phyloP scores from a whole-genome alignment of 1,284 basidiomycete genomes.

The Tetrapyrgos nigripes region DNA sequence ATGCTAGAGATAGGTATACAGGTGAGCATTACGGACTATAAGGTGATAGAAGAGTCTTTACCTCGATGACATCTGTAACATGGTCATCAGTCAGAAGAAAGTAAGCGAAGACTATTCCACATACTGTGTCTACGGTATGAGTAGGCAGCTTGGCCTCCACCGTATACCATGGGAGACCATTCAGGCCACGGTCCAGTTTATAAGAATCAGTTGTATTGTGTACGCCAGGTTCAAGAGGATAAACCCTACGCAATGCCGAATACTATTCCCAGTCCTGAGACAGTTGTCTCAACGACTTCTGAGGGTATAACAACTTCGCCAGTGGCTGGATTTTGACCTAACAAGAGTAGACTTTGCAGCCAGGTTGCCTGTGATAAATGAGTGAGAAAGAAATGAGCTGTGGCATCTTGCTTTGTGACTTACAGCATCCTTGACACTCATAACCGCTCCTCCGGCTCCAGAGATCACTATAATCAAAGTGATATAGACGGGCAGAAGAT shows the following conservation, averaged over 20 bases:
- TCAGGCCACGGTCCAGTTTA: constrained; percentile 21
- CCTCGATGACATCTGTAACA: constrained; percentile 12
- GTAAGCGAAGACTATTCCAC: constrained; percentile 1
- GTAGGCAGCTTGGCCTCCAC: constrained; percentile 27
- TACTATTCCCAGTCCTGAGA: constrained; percentile 24
- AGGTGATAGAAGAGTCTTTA: neutral
- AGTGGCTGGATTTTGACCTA: constrained; percentile 26
- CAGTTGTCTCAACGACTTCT: constrained; percentile 24
- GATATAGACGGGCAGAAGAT: neutral
- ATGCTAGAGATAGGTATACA: constrained; percentile 18
- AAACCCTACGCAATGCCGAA: constrained; percentile 14
- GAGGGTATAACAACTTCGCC: constrained; percentile 23
- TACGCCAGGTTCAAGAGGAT: neutral
- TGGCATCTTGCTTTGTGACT: too few species aligned
- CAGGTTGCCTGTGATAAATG: constrained; percentile 27
- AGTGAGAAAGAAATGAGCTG: neutral
- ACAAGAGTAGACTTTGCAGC: constrained; percentile 29
- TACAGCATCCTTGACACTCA: constrained; percentile 31
- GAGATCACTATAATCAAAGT: constrained; percentile 14
- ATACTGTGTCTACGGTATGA: constrained; percentile 30
- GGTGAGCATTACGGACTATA: neutral
- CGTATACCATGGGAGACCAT: constrained; percentile 28
- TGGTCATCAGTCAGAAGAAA: neutral
- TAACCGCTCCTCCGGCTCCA: constrained; percentile 33
- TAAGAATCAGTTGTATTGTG: neutral